Evolutionary conservation across 2,329 filamentous ascomycete genomes (phyloP), one percentile per base, ranked within the genome.

Genomic region (Ascochyta viciae-villosae): DNA sequence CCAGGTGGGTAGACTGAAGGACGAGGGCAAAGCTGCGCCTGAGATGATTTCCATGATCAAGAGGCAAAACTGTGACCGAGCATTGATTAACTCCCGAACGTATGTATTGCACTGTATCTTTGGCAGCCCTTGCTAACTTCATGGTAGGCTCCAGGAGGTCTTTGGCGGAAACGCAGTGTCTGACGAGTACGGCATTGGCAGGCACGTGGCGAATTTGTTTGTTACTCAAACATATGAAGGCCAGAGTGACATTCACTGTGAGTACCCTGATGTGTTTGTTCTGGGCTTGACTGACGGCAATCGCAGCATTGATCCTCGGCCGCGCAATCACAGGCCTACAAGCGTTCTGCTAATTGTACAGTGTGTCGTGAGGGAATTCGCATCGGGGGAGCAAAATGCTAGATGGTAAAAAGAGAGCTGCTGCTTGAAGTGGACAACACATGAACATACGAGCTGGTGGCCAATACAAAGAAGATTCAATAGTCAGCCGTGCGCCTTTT

Each of bases 41-140:
- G 95, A 99, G 81, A 98, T 98, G 94, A 96, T 99, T 70, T 87
- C 85, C 8, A 89, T 99, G 91, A 88, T 98, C 74, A 99, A 99
- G 85, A 84, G 95, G 65, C 93, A 98, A 80, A 99, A 99, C 78
- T 99, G 95, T 77, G 95, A 99, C 77, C 83, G 89, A 48, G 95
- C 95, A 15, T 80, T 99, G 68, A 80, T 85, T 27, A 92, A 94
- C 64, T 87, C 92, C 19, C 84, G 95, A 63, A 81, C 83, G 72
- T 85, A 78, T 70, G 83, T 77, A 16, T 27, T 48, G 27, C 5
- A 26, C 1, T 33, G 15, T 16, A 9, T 40, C 34, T 34, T 19
- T 16, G 6, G 22, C 39, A 39, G 23, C 34, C 54, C 31, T 41
- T 40, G 27, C 61, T 68, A 38, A 62, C 64, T 64, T 15, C 16